A percentile compares a stretch with the other conserved stretches of the same genome.
phyloP scores from a whole-genome alignment of 1,139 yeast genomes.

The Taphrina pruni region DNA sequence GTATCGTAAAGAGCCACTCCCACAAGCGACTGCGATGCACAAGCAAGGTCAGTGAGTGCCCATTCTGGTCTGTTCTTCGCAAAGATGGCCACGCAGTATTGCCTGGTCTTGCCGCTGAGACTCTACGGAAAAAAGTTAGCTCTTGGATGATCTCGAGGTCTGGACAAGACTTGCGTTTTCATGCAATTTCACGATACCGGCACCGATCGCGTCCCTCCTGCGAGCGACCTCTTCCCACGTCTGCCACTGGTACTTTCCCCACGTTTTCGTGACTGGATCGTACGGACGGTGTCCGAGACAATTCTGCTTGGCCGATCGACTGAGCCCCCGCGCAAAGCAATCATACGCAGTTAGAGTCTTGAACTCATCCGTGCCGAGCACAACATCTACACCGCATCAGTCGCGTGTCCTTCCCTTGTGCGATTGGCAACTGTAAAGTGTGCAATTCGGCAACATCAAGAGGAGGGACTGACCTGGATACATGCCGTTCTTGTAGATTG shows the following conservation, averaged over 20 bases:
- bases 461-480: slow-evolving; percentile 51
- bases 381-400: slow-evolving; percentile 48
- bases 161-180: slow-evolving; percentile 43
- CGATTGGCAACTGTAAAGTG: too few species aligned
- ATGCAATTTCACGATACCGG: slow-evolving; percentile 62
- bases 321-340: slow-evolving; percentile 57
- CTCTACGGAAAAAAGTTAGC: slow-evolving; percentile 46
- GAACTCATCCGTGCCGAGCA: slow-evolving; percentile 60
- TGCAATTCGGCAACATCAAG: too few species aligned
- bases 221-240: slow-evolving; percentile 56
- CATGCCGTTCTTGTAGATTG: slow-evolving; percentile 56
- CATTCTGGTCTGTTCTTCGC: slow-evolving; percentile 66
- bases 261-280: slow-evolving; percentile 57
- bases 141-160: too few species aligned
- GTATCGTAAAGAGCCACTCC: slow-evolving; percentile 71
- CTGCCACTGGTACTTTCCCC: slow-evolving; percentile 59
- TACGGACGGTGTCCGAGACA: slow-evolving; percentile 62
- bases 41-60: slow-evolving; percentile 66
- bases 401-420: too few species aligned
- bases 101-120: slow-evolving; percentile 46
- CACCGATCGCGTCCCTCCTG: slow-evolving; percentile 62
- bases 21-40: slow-evolving; percentile 59
- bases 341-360: slow-evolving; percentile 59
- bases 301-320: slow-evolving; percentile 53
- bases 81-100: slow-evolving; percentile 62